A percentile compares a stretch with the other conserved stretches of the same genome.
phyloP scores from a whole-genome alignment of 768 basidiomycete genomes.

The Macrocybe gigantea region DNA sequence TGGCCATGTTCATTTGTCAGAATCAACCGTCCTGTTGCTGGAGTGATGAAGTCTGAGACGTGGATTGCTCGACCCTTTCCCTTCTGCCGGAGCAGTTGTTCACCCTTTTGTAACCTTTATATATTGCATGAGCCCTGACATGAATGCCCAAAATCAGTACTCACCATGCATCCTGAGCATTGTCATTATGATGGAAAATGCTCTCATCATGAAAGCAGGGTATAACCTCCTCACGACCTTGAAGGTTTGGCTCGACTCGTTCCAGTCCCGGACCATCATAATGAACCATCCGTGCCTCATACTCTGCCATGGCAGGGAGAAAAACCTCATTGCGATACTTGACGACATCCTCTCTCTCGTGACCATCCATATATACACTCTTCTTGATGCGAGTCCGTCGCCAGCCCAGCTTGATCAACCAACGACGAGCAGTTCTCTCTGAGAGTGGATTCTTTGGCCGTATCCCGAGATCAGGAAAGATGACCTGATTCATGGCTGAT shows the following conservation, averaged over 20 bases:
- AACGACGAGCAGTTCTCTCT: constrained; percentile 1
- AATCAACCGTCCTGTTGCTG: constrained; percentile 16
- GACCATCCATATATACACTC: constrained; percentile 19
- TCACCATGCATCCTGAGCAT: background rate
- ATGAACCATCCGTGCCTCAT: constrained; percentile 3
- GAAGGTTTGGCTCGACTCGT: background rate
- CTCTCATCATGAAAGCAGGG: background rate
- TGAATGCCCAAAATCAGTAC: too few relatives aligned
- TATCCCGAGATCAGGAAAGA: constrained; percentile 13
- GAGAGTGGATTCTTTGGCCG: constrained; percentile 2
- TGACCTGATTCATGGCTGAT: constrained; percentile 7
- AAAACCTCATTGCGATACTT: constrained; percentile 7
- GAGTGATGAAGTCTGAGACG: constrained; percentile 24
- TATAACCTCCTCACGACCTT: background rate
- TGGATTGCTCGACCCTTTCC: constrained; percentile 21
- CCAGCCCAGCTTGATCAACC: too few relatives aligned
- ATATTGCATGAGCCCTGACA: too few relatives aligned
- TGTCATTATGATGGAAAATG: background rate
- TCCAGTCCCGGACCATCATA: constrained; percentile 1
- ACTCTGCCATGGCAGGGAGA: constrained; percentile 5
- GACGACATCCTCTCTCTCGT: constrained; percentile 18
- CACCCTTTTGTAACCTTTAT: too few relatives aligned
- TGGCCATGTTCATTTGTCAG: constrained; percentile 6
- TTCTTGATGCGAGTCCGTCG: constrained; percentile 3
- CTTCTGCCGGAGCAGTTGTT: constrained; percentile 13